Conservation (phyloP, 2,329 filamentous ascomycete species). For the Ophiostoma piceae region DNA sequence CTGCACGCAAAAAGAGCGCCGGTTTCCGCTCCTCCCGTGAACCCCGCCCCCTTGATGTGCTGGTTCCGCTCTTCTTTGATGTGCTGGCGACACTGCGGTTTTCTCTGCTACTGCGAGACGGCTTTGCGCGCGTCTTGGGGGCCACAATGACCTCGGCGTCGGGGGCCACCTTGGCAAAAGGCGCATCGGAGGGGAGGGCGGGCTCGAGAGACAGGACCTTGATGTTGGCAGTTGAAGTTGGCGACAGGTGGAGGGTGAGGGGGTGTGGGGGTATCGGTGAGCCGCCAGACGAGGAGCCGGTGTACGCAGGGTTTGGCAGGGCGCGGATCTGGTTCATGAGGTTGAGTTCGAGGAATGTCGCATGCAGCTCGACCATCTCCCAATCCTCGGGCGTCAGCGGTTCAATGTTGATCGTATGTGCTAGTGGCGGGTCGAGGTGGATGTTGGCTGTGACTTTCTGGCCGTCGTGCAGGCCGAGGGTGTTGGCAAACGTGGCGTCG, state of each 20-base stretch:
- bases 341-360: slow-evolving; percentile 90
- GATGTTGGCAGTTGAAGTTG: slow-evolving; percentile 91
- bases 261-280: slow-evolving; percentile 56
- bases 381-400: slow-evolving; percentile 92
- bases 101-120: slow-evolving; percentile 61
- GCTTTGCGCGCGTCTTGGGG: slow-evolving; percentile 77
- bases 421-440: slow-evolving; percentile 83
- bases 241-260: slow-evolving; percentile 86
- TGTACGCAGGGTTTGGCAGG: slow-evolving; percentile 74
- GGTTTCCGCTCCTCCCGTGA: slow-evolving; percentile 60
- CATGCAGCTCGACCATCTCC: slow-evolving; percentile 98
- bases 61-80: slow-evolving; percentile 73
- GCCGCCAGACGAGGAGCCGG: slow-evolving; percentile 44
- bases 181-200: slow-evolving; percentile 57
- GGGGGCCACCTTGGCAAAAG: slow-evolving; percentile 87
- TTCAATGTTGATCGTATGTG: slow-evolving; percentile 94
- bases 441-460: slow-evolving; percentile 68
- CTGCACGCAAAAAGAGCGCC: slow-evolving; percentile 70
- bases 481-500: slow-evolving; percentile 74
- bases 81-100: slow-evolving; percentile 74
- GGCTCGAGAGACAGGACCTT: slow-evolving; percentile 79
- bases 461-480: slow-evolving; percentile 72
- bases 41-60: slow-evolving; percentile 51
- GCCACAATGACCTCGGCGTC: slow-evolving; percentile 97
- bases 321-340: slow-evolving; percentile 88